Evolutionary conservation across 1,284 basidiomycete species (phyloP), one percentile per base, ranked within the genome.

Genomic region (Mrakiaceae sp.): DNA sequence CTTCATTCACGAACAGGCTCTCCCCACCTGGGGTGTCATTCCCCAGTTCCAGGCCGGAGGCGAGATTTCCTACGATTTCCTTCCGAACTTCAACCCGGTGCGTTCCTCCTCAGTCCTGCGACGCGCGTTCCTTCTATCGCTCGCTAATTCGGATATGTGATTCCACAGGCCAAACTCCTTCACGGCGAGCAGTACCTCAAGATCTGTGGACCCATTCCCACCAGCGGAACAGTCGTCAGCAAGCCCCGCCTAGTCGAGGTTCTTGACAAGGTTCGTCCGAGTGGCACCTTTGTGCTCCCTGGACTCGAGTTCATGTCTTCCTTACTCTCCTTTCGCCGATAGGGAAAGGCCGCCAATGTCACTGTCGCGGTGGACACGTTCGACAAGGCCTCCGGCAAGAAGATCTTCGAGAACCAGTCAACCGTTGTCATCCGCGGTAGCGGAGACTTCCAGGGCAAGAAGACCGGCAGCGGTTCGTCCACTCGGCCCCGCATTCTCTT

Each of bases 151-250:
- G 12, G 11, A 6, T 7, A 14, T 9, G 7, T 67, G 68, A 67
- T 64, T 67, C 49, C 14, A 5, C 70, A 90, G 83, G 90, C 92
- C 67, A 97, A 93, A 79, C 81, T 98, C n/a, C 82, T 99, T 43
- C 96, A 99, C 76, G 95, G 95, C 66, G 95, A 99, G 76, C 96
- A 98, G 74, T 98, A 91, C 76, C 79, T 99, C 68, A 81, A 85
- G 68, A 92, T 98, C 77, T 88, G 90, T 73, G 85, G 79, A 1
- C 85, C 87, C 0, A 90, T 98, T 69, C 94, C 95, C 0, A 92
- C 90, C 0, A 86, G 82, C 68, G 94, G 84, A 3, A 85, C 86
- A n/a, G 79, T 98, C 48, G 81, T 91, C 53, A 95, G 83, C 75
- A 81, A 87, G 71, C 82, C 86, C 9, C 82, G 75, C 64, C 71